These are phyloP conservation scores for Saksenaea vasiformis DNA, from an alignment of 371 early-diverging fungal genomes.

Conservation along the genomic window DNA sequence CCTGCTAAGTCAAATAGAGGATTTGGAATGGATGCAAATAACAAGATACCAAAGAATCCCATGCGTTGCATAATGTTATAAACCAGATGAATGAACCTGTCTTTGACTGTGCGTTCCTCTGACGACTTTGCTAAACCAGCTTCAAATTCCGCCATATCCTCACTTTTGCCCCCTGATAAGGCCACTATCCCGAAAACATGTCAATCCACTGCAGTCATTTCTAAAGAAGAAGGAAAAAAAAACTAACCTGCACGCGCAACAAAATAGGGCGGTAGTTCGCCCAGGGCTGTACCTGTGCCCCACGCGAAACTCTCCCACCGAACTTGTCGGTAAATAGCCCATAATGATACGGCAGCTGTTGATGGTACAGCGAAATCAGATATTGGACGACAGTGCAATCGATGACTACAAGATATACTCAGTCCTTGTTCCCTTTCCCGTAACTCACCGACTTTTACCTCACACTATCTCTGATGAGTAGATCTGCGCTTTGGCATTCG, in stretches of 20 bases:
- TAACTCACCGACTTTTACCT: constrained; percentile 12
- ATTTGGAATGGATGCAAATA: constrained; percentile 94
- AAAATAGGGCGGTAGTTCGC: constrained; percentile 96
- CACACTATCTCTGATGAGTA: constrained; percentile 15
- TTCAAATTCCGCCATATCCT: constrained; percentile 65
- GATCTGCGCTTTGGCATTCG: constrained; percentile 66
- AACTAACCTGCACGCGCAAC: constrained; percentile 81
- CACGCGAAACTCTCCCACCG: constrained; percentile 81
- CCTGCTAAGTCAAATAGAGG: constrained; percentile 96
- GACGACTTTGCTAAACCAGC: constrained; percentile 45
- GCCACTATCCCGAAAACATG: constrained; percentile 50
- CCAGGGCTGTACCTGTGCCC: constrained; percentile 91
- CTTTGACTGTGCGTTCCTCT: constrained; percentile 52
- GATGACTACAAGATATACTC: constrained; percentile 31
- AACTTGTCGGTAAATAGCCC: constrained; percentile 67
- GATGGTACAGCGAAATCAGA: constrained; percentile 23
- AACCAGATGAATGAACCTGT: constrained; percentile 62
- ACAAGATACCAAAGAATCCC: constrained; percentile 87
- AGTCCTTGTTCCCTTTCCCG: background rate
- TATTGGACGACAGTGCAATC: constrained; percentile 23
- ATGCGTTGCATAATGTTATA: constrained; percentile 67
- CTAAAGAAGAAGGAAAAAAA: background rate
- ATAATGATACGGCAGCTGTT: constrained; percentile 45
- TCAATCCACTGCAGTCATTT: background rate
- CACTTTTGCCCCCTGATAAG: constrained; percentile 66